These are phyloP conservation scores for Globisporangium spiculum DNA, from an alignment of 352 stramenopile species.

Conservation along the genomic window DNA sequence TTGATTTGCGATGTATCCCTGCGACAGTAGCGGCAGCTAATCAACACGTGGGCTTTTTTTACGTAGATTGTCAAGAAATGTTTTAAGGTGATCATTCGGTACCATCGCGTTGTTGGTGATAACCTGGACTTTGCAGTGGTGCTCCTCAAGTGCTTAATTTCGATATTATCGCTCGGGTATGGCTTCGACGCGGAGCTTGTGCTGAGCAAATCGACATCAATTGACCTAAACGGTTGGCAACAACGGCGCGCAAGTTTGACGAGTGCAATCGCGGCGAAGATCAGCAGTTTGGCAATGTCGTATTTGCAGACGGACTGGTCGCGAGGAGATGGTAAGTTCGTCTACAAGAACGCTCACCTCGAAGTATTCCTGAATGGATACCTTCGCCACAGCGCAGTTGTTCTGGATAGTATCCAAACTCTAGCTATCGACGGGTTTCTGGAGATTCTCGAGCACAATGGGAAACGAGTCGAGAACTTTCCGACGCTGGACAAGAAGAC, in stretches of 20 bases:
- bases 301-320: slow-evolving; percentile 52
- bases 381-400: slow-evolving; percentile 32
- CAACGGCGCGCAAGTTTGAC: slow-evolving; percentile 13
- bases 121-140: slow-evolving; percentile 24
- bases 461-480: slow-evolving; percentile 16
- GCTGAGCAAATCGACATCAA: slow-evolving; percentile 14
- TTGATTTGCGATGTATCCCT: background rate
- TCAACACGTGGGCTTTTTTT: background rate
- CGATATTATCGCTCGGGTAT: slow-evolving; percentile 23
- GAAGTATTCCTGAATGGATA: slow-evolving; percentile 37
- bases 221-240: slow-evolving; percentile 18
- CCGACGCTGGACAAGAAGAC: slow-evolving; percentile 61
- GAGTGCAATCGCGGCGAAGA: slow-evolving; percentile 27
- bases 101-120: slow-evolving; percentile 21
- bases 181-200: slow-evolving; percentile 23
- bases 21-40: background rate
- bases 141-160: slow-evolving; percentile 25
- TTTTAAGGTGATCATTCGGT: slow-evolving; percentile 26
- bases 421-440: slow-evolving; percentile 43
- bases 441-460: slow-evolving; percentile 34
- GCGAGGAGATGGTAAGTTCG: slow-evolving; percentile 32
- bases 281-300: slow-evolving; percentile 32
- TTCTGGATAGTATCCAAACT: slow-evolving; percentile 48
- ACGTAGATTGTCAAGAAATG: slow-evolving; percentile 26
- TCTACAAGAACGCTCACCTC: slow-evolving; percentile 38